Conservation (phyloP, 1,284 basidiomycete genomes). For the Trametes polyzona region DNA sequence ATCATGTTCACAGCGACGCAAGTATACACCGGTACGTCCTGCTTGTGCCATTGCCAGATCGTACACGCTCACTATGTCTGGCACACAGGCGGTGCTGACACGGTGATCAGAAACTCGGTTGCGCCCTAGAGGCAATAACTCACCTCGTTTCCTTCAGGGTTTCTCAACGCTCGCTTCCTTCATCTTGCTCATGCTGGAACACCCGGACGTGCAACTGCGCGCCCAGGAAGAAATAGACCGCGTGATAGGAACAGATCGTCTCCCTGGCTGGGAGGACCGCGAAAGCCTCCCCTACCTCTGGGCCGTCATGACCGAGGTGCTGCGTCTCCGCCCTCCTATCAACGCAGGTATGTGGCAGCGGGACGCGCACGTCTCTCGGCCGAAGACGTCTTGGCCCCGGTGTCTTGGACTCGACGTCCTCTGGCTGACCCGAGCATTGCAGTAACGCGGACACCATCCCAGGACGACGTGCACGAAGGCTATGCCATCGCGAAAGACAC, state of each 20-base stretch:
- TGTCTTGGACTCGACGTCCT: not conserved
- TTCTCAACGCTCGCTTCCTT: constrained; percentile 23
- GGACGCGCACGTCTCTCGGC: too few species aligned
- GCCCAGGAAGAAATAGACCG: constrained; percentile 38
- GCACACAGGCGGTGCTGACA: constrained; percentile 17
- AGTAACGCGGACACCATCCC: constrained; percentile 11
- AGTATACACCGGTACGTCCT: constrained; percentile 13
- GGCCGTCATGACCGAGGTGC: constrained; percentile 37
- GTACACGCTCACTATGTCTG: constrained; percentile 33
- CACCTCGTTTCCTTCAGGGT: not conserved
- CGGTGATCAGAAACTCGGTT: not conserved
- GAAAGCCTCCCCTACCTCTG: constrained; percentile 34
- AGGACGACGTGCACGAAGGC: constrained; percentile 21
- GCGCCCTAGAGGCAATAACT: not conserved
- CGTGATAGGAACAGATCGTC: constrained; percentile 32
- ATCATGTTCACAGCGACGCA: constrained; percentile 18
- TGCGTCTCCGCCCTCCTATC: constrained; percentile 32
- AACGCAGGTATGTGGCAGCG: constrained; percentile 15
- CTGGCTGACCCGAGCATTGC: not conserved
- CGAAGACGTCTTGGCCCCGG: too few species aligned
- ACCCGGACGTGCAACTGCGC: constrained; percentile 33
- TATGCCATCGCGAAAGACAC: constrained; percentile 16
- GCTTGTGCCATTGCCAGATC: too few species aligned
- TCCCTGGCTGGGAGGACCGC: constrained; percentile 36
- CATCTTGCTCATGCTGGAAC: constrained; percentile 34